Base-by-base conservation (phyloP, 2,329 filamentous ascomycete genomes). In the Phialophora macrospora region DNA sequence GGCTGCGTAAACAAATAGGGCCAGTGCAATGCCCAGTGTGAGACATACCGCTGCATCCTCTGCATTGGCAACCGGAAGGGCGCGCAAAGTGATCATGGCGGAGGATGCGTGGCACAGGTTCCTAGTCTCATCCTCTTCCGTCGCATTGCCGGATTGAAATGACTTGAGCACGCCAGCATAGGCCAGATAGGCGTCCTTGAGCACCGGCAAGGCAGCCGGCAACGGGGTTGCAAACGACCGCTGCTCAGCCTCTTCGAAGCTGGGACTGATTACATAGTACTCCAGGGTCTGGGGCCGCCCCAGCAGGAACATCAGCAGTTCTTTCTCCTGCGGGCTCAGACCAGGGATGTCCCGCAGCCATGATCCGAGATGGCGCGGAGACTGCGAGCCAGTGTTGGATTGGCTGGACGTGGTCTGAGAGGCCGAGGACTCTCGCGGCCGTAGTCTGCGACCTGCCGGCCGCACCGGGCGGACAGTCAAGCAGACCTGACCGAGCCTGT, bases 121-220 rank as follows among this genome's bases (percentile, higher is more conserved):
- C 32, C 48, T 26, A 22, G 60, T 32, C 55, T 32, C 60, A 51
- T 66, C 54, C 46, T 24, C 54, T 12, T 49, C 55, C 4, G 9
- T 30, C 20, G 20, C 3, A 4, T 22, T 32, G 20, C 49, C 44
- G 17, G 34, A 3, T 8, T 48, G 38, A 32, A 57, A 55, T 48
- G 55, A 12, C 24, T 49, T 63, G 55, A 63, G 24, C 14, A 30
- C 55, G 2, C 64, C 64, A 7, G 64, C 64, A 59, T 49, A 62
- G 20, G 64, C 64, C 28, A 66, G 59, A 60, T 62, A 66, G 14
- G 64, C 64, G 24, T 66, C 64, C 44, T 63, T 63, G 34, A 66
- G 64, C 34, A 66, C 55, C 8, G 64, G 64, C 44, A 59, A 63
- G 14, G 64, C 64, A 6, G 55, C 32, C 22, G 55, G 59, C 55